phyloP scores from a whole-genome alignment of 176 grass and related monocot species.

The Aegilops sharonensis region DNA sequence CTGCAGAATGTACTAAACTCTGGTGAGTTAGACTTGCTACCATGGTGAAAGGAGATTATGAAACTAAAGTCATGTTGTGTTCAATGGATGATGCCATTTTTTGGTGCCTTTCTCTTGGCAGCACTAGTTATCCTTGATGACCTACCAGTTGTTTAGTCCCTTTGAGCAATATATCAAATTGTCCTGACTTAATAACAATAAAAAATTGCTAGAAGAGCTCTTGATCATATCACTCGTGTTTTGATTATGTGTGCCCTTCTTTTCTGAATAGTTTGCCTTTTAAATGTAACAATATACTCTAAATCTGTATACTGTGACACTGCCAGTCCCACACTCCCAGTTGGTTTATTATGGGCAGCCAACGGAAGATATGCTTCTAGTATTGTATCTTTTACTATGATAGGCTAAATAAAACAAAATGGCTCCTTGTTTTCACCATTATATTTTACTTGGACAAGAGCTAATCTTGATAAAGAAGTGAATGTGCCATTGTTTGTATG shows the following conservation, averaged over 20 bases:
- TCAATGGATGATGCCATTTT: background rate
- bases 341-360: background rate
- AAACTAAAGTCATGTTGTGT: background rate
- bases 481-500: background rate
- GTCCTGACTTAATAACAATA: background rate
- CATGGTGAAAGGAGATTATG: background rate
- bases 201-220: background rate
- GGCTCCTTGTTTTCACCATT: background rate
- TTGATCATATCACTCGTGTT: background rate
- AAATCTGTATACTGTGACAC: background rate
- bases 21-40: no score
- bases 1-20: no score
- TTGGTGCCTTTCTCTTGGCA: background rate
- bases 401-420: background rate
- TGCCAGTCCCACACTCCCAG: background rate
- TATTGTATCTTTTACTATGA: background rate
- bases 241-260: background rate
- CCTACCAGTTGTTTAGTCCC: background rate
- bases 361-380: background rate
- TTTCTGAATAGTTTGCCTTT: background rate
- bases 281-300: background rate
- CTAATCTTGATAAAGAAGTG: background rate
- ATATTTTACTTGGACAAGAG: background rate
- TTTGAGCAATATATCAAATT: background rate
- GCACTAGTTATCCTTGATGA: constrained; percentile 3